phyloP scores from a whole-genome alignment of 345 rosid species.

The Brassica nigra region DNA sequence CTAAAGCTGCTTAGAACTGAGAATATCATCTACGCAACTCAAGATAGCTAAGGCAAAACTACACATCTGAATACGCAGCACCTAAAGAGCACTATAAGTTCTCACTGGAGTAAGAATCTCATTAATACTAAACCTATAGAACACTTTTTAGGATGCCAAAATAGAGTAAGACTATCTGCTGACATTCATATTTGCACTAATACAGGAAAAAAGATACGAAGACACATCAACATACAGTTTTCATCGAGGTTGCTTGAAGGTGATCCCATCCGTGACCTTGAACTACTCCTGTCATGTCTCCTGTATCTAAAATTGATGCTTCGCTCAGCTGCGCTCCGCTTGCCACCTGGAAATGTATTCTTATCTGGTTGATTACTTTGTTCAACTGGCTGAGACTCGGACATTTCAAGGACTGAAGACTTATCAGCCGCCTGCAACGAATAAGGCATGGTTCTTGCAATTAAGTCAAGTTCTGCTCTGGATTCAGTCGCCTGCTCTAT shows the following conservation, averaged over 20 bases:
- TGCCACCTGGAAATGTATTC: slow-evolving; percentile 47
- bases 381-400: slow-evolving; percentile 53
- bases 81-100: no score
- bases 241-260: slow-evolving; percentile 60
- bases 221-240: slow-evolving; percentile 53
- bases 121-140: no score
- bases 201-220: no score
- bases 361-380: slow-evolving; percentile 46
- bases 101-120: no score
- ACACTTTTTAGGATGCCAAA: no score
- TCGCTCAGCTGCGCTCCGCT: slow-evolving; percentile 60
- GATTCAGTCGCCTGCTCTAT: slow-evolving; percentile 65
- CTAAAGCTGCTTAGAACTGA: slow-evolving; percentile 21
- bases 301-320: slow-evolving; percentile 51
- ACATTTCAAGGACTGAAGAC: slow-evolving; percentile 49
- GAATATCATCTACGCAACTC: slow-evolving; percentile 10
- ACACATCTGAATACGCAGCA: background rate
- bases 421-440: slow-evolving; percentile 76
- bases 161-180: no score
- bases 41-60: background rate
- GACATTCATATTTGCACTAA: no score
- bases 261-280: slow-evolving; percentile 54
- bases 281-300: slow-evolving; percentile 50
- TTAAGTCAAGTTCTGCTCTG: slow-evolving; percentile 73
- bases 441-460: slow-evolving; percentile 94